Evolutionary conservation across 2,329 filamentous ascomycete species (phyloP).

Genomic region (Elsinoe necatrix): DNA sequence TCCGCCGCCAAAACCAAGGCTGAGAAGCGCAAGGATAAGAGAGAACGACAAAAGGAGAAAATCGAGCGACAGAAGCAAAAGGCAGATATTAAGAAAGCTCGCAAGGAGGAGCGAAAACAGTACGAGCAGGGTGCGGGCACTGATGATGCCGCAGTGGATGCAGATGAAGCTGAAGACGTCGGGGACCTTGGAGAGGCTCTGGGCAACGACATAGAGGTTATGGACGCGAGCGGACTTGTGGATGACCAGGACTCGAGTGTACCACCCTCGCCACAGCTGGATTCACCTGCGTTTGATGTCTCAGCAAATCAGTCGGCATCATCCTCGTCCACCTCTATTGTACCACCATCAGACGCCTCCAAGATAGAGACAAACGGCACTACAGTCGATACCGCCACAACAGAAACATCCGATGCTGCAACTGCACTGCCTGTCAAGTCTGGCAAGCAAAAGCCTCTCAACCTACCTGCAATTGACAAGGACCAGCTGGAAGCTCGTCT

Average conservation of each 20-base stretch:
- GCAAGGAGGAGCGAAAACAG: conserved; percentile 24
- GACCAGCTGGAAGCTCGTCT: conserved; percentile 70
- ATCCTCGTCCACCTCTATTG: conserved; percentile 41
- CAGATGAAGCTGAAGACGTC: conserved; percentile 25
- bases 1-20: conserved; percentile 31
- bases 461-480: conserved; percentile 54
- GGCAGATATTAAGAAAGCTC: conserved; percentile 32
- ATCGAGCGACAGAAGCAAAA: conserved; percentile 26
- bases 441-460: conserved; percentile 21
- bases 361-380: conserved; percentile 12
- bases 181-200: conserved; percentile 24
- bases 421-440: conserved; percentile 25
- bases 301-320: conserved; percentile 33
- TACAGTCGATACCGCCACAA: conserved; percentile 15
- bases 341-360: conserved; percentile 27
- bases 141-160: conserved; percentile 20
- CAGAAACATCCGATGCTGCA: background rate
- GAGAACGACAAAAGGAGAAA: conserved; percentile 40
- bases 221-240: conserved; percentile 21
- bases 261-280: conserved; percentile 29
- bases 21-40: conserved; percentile 37
- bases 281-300: conserved; percentile 35
- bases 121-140: conserved; percentile 20
- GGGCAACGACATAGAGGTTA: conserved; percentile 22
- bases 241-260: conserved; percentile 23